Base-by-base conservation (phyloP, 2,329 filamentous ascomycete genomes). In the Hypomyces rosellus region DNA sequence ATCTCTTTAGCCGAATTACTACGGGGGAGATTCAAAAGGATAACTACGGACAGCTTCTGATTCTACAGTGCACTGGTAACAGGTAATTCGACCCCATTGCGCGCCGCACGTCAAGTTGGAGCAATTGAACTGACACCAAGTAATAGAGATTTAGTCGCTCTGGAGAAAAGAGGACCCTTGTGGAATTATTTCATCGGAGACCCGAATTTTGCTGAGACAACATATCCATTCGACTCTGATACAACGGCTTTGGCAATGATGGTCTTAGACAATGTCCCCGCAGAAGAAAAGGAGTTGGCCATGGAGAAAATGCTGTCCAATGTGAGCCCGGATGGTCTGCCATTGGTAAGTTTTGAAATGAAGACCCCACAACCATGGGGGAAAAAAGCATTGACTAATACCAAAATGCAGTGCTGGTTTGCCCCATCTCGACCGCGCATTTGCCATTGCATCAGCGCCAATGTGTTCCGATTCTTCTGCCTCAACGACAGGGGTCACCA, bases 111-210 rank as follows among this genome's bases (percentile, higher is more conserved):
- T 9, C n/a, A 44, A 30, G 9, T 20, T 20, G 15, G 15, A 3
- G 30, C 11, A 18, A 14, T 14, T 37, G 34, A 30, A n/a, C 13
- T 25, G 16, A 40, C n/a, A 47, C n/a, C 5, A 3, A 14, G 13
- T 14, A 16, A 39, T 46, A 50, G 49, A 15, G 38, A 47, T 18
- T 16, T 51, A 16, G 49, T 51, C 13, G 18, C 36, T 16, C 15
- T 51, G 6, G 45, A 46, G 20, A 46, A 40, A n/a, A 25, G 22
- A 13, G 49, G 45, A 15, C 25, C 33, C 3, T 6, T 40, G 12
- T 47, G 43, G 49, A 46, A 51, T 14, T 51, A 42, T 20, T 51
- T 47, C 34, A 51, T 51, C 18, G 49, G 45, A 9, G 33, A 42
- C 7, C 49, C 34, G 5, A 15, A 18, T 7, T 49, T 46, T 18